Conservation (phyloP, 169 alveolate genomes). For the Miamiensis avidus region DNA sequence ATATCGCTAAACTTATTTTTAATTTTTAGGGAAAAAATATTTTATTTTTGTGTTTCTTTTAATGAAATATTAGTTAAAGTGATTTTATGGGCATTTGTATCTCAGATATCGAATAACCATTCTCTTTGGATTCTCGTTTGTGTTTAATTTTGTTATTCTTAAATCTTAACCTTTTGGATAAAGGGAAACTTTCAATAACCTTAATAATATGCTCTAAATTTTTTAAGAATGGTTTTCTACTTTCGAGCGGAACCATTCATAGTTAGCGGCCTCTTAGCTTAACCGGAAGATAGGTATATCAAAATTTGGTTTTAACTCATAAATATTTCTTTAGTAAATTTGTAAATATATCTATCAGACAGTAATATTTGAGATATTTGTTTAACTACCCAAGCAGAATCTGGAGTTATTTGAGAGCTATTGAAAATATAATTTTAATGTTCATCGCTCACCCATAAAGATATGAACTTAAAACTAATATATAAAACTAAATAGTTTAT, state of each 20-base stretch:
- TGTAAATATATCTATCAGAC: background rate
- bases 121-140: background rate
- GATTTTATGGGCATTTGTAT: background rate
- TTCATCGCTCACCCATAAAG: background rate
- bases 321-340: no score
- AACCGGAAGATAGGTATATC: background rate
- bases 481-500: background rate
- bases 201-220: no score
- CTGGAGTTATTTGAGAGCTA: background rate
- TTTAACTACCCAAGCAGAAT: background rate
- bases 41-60: background rate
- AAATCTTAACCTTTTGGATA: background rate
- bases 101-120: background rate
- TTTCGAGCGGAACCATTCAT: background rate
- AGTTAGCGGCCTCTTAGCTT: background rate
- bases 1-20: no score
- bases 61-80: background rate
- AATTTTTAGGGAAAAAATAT: background rate
- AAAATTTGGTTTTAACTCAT: no score
- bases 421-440: no score
- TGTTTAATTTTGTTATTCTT: background rate
- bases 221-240: background rate
- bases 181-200: background rate
- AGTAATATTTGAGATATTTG: no score
- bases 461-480: background rate